Conservation (phyloP, 768 basidiomycete genomes). For the Wakefieldia striispora region DNA sequence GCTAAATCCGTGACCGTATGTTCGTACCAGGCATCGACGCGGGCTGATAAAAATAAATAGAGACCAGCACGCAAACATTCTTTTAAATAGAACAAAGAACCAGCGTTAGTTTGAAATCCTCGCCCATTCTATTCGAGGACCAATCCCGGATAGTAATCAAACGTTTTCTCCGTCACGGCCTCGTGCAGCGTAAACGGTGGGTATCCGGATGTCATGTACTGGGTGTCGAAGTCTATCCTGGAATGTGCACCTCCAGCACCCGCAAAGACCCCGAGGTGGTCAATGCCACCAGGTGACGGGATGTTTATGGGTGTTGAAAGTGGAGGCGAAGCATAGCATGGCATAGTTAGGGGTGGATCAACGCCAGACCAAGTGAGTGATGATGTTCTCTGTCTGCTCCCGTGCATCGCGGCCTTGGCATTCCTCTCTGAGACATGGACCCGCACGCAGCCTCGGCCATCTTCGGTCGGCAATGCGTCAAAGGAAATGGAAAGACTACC, state of each 20-base stretch:
- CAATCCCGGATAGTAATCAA: constrained; percentile 30
- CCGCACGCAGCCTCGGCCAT: constrained; percentile 71
- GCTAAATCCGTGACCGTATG: not conserved
- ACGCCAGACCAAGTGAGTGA: constrained; percentile 25
- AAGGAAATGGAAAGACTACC: constrained; percentile 71
- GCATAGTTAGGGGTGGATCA: constrained; percentile 17
- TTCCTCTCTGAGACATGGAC: constrained; percentile 59
- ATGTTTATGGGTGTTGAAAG: constrained; percentile 38
- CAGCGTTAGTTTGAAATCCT: not conserved
- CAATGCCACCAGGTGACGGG: constrained; percentile 34
- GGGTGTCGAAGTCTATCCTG: constrained; percentile 23
- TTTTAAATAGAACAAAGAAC: not conserved
- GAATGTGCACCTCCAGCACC: constrained; percentile 42
- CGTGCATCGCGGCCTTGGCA: constrained; percentile 6
- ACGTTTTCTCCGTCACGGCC: constrained; percentile 24
- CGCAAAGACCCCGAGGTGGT: constrained; percentile 54
- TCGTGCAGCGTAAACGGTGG: constrained; percentile 30
- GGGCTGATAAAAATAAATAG: constrained; percentile 10
- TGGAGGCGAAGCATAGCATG: constrained; percentile 31
- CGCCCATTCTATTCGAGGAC: constrained; percentile 21
- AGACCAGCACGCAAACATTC: constrained; percentile 1
- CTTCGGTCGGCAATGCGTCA: constrained; percentile 59
- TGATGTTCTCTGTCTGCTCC: constrained; percentile 15
- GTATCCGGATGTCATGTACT: constrained; percentile 26
- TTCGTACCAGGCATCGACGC: constrained; percentile 12